Conservation (phyloP, 257 asterid genomes). For the Fraxinus anomala region DNA sequence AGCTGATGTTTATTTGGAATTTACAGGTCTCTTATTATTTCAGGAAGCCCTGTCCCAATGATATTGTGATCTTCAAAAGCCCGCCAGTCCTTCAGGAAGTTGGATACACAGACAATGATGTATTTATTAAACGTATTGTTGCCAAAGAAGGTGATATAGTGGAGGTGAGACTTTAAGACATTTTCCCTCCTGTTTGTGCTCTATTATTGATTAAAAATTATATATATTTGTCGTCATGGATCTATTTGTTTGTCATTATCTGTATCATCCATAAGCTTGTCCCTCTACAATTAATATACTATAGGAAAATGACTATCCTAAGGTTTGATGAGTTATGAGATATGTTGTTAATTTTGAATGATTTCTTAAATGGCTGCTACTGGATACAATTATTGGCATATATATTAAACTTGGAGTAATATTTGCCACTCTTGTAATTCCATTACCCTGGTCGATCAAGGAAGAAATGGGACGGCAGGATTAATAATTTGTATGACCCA, state of each 20-base stretch:
- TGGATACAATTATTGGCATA: too few relatives aligned
- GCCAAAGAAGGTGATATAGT: slow-evolving; percentile 90
- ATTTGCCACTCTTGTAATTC: not conserved
- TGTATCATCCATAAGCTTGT: not conserved
- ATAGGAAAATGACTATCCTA: not conserved
- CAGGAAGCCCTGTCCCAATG: slow-evolving; percentile 86
- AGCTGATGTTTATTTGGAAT: slow-evolving; percentile 18
- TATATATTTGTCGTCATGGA: not conserved
- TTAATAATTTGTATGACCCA: not conserved
- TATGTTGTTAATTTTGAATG: not conserved
- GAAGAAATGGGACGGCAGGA: not conserved
- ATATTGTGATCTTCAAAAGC: slow-evolving; percentile 84
- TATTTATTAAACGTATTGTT: slow-evolving; percentile 80
- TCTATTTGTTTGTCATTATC: not conserved
- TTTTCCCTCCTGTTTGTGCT: not conserved
- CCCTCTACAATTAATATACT: not conserved
- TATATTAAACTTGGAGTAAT: not conserved
- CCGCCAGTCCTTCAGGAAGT: slow-evolving; percentile 94
- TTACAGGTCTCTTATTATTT: slow-evolving; percentile 85
- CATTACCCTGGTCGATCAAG: slow-evolving; percentile 11
- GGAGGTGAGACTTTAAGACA: slow-evolving; percentile 52
- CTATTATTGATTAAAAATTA: not conserved
- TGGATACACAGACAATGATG: slow-evolving; percentile 91
- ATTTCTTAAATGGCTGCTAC: not conserved
- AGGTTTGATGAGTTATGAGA: not conserved